These are phyloP conservation scores for Balamuthia mandrillaris DNA, from an alignment of 208 protist genomes.

Conservation along the genomic window DNA sequence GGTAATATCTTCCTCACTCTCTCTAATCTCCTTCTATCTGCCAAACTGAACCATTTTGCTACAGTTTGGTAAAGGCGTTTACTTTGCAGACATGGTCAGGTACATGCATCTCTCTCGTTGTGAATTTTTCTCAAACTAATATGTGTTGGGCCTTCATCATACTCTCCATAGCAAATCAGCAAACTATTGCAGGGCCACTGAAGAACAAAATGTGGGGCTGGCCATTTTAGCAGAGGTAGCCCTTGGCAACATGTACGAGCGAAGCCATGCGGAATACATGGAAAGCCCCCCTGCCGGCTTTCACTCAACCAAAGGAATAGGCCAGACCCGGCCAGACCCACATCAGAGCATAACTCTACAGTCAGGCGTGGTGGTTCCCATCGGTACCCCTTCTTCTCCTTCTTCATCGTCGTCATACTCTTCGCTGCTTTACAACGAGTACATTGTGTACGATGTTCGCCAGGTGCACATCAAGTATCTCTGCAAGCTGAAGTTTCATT, in stretches of 20 bases:
- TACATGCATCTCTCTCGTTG: too few species aligned
- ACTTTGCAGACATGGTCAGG: too few species aligned
- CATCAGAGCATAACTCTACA: background rate
- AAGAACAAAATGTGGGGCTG: background rate
- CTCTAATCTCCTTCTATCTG: too few species aligned
- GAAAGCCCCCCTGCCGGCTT: background rate
- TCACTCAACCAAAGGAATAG: conserved; percentile 27
- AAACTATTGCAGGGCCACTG: conserved; percentile 37
- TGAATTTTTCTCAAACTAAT: too few species aligned
- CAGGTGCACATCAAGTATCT: conserved; percentile 42
- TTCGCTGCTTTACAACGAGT: conserved; percentile 50
- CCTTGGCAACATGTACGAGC: conserved; percentile 24
- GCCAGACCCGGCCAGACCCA: conserved; percentile 14
- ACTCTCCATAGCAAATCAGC: conserved; percentile 29
- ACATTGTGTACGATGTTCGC: conserved; percentile 55
- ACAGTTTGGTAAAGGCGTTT: too few species aligned
- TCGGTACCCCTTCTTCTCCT: background rate
- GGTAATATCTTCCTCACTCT: too few species aligned
- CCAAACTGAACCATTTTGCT: too few species aligned
- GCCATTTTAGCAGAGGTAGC: conserved; percentile 49
- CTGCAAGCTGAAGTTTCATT: conserved; percentile 21
- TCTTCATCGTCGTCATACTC: background rate
- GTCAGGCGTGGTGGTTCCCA: conserved; percentile 16
- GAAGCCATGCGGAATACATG: conserved; percentile 39
- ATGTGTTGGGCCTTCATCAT: too few species aligned